Conservation (phyloP, 371 early-diverging fungal species). For the Mortierella sp. region DNA sequence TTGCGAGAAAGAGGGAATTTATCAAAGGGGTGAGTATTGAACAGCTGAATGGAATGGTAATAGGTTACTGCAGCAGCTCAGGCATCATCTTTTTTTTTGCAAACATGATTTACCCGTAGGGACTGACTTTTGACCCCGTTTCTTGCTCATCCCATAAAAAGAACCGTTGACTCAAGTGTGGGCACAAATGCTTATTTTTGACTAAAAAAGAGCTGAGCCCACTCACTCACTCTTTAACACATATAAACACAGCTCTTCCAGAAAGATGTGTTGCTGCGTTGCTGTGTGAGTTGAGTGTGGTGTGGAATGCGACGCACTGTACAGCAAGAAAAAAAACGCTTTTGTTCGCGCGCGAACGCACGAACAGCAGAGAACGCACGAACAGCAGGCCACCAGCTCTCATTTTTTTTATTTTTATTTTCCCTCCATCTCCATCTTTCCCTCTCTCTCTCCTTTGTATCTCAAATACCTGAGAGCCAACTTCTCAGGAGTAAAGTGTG, state of each 20-base stretch:
- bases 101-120: conserved; percentile 2
- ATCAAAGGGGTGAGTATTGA: not conserved
- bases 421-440: not conserved
- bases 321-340: not conserved
- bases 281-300: not conserved
- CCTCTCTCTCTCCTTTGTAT: not conserved
- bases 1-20: not conserved
- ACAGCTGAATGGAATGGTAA: not conserved
- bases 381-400: not conserved
- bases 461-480: not conserved
- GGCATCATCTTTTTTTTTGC: not conserved
- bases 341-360: not conserved
- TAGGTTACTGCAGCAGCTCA: not conserved
- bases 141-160: not conserved
- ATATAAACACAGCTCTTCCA: no score
- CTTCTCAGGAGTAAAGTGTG: not conserved
- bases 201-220: not conserved
- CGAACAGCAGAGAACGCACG: not conserved
- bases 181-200: conserved; percentile 4
- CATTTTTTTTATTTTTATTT: not conserved
- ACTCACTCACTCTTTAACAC: no score
- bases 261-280: not conserved
- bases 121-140: not conserved
- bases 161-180: not conserved
- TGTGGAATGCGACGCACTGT: not conserved